Conservation (phyloP, 768 basidiomycete genomes). For the Lentinula guzmanii region DNA sequence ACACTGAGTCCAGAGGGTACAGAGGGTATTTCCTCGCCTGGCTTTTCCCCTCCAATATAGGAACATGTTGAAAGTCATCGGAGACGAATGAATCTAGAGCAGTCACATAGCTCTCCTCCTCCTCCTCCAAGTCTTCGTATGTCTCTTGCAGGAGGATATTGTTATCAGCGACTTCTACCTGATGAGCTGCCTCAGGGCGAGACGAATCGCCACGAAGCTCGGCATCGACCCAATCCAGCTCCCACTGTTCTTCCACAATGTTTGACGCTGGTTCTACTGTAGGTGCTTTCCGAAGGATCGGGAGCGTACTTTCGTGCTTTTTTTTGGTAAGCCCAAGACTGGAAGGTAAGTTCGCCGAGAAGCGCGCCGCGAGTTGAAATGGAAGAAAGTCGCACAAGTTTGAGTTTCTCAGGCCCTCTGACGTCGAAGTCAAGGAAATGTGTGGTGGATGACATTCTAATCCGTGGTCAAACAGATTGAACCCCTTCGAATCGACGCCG, state of each 20-base stretch:
- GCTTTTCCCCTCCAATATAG: neutral
- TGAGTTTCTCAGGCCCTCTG: no score
- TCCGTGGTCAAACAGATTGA: neutral
- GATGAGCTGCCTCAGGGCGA: neutral
- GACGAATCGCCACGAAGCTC: neutral
- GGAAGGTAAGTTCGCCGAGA: no score
- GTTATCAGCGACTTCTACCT: neutral
- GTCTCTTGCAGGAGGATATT: neutral
- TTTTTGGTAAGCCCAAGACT: no score
- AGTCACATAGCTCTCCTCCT: neutral
- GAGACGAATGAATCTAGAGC: neutral
- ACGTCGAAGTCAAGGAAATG: neutral
- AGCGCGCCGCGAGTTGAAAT: no score
- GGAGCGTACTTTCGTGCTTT: no score
- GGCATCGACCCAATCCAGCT: neutral
- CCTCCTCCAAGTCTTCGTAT: neutral
- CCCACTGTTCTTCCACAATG: neutral
- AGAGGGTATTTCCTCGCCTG: neutral
- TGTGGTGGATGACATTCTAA: neutral
- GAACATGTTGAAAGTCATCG: neutral
- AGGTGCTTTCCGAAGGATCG: no score
- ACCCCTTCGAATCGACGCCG: neutral
- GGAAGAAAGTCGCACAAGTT: no score
- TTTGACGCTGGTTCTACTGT: no score
- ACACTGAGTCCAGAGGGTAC: no score